Base-by-base conservation (phyloP, 2,329 filamentous ascomycete species). In the Fusarium palustre region DNA sequence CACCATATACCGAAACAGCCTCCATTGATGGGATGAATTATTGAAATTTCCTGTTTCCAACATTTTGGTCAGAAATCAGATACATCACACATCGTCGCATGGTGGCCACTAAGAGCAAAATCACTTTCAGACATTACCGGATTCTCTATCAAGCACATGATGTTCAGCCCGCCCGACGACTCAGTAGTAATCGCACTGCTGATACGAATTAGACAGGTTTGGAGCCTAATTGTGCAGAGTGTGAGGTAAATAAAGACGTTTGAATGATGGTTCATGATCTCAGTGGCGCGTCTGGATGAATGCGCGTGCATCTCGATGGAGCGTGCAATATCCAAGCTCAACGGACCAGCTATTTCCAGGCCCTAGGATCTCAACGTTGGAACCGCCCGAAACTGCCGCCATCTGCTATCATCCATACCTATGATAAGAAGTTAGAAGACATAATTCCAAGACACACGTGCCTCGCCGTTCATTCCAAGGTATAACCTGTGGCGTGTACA, bases 231-330 rank as follows among this genome's bases (percentile, higher is more conserved):
- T 13, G 10, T 24, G 16, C 46, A 24, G 30, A 47, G 15, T 4
- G 18, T 13, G 13, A 22, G 13, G 13, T 15, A 41, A 7, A 39
- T 12, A n/a, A 12, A 28, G 4, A 25, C 8, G 4, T 34, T 18
- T 39, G n/a, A 10, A 25, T 28, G 36, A 12, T n/a, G 22, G 16
- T 22, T 36, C 12, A 52, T 64, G 59, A 64, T 34, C 25, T 64
- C 59, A 58, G 52, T 18, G 61, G 52, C 52, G 31, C 18, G 16
- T 12, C 24, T 25, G 10, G 11, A 16, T n/a, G 15, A 18, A 20
- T 15, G 13, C 28, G 22, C 11, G 15, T 55, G 18, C n/a, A 52
- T 30, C 48, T 39, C 18, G 24, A 41, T 41, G 10, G 10, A 50
- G 38, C 28, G n/a, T 12, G 24, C 15, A n/a, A 25, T 22, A 18